Evolutionary conservation across 2,329 filamentous ascomycete genomes (phyloP).

Genomic region (Fusarium abutilonis): DNA sequence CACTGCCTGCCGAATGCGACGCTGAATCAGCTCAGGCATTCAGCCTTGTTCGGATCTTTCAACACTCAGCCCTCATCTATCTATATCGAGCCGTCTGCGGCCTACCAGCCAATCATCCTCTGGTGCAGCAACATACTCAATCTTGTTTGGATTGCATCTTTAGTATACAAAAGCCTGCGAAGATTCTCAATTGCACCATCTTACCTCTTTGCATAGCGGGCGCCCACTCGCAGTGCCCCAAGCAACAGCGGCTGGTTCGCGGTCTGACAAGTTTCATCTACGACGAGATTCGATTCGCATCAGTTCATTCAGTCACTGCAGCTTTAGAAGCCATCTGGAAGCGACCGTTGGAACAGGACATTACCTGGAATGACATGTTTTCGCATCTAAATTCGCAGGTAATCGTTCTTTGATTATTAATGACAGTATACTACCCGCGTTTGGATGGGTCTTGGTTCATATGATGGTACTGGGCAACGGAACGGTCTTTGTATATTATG

Average conservation of each 20-base stretch:
- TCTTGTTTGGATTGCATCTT: constrained; percentile 51
- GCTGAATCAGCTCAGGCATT: constrained; percentile 49
- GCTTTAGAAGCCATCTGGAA: constrained; percentile 42
- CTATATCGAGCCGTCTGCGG: constrained; percentile 56
- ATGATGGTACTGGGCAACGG: no score
- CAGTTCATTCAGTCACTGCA: constrained; percentile 50
- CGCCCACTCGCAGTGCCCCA: constrained; percentile 46
- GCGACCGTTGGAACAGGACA: neutral
- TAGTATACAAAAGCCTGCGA: constrained; percentile 49
- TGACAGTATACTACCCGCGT: neutral
- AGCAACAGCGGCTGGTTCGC: constrained; percentile 44
- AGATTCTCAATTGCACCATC: constrained; percentile 53
- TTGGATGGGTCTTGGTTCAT: neutral
- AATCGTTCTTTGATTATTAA: constrained; percentile 35
- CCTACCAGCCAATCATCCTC: constrained; percentile 50
- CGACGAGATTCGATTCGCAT: constrained; percentile 49
- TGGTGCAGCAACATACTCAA: constrained; percentile 54
- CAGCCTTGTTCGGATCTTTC: constrained; percentile 53
- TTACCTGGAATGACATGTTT: constrained; percentile 44
- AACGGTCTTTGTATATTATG: no score
- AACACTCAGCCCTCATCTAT: constrained; percentile 55
- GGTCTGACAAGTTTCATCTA: constrained; percentile 40
- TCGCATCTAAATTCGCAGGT: constrained; percentile 36
- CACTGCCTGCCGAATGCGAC: constrained; percentile 24
- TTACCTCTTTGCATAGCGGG: constrained; percentile 53